A percentile compares a stretch with the other conserved stretches of the same genome.
Evolutionary conservation across 345 rosid species (phyloP).

Genomic region (Murraya paniculata): DNA sequence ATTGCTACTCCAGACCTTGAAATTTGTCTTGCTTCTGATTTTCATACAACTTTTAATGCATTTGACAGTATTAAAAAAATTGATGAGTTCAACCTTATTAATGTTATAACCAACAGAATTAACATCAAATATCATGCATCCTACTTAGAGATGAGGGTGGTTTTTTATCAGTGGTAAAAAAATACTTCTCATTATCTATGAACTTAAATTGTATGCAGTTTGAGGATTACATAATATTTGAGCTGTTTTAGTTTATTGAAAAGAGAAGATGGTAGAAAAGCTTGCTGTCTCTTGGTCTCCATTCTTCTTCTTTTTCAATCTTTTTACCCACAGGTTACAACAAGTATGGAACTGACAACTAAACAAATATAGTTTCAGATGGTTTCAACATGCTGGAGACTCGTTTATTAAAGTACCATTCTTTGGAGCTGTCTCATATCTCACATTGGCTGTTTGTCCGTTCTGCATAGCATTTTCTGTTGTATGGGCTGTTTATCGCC

Average conservation of each 20-base stretch:
- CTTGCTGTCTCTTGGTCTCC: not conserved
- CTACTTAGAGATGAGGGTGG: not conserved
- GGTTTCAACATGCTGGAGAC: slow-evolving; percentile 75
- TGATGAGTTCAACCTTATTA: not conserved
- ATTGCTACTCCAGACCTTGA: not conserved
- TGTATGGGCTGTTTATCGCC: slow-evolving; percentile 79
- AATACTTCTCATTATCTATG: not conserved
- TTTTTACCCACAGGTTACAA: not conserved
- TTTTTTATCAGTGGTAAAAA: not conserved
- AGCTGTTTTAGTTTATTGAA: not conserved
- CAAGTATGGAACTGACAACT: slow-evolving; percentile 36
- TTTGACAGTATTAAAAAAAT: not conserved
- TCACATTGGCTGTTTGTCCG: slow-evolving; percentile 85
- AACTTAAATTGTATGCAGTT: not conserved
- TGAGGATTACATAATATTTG: not conserved
- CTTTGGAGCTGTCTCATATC: slow-evolving; percentile 82
- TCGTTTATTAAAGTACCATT: slow-evolving; percentile 74
- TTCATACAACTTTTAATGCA: not conserved
- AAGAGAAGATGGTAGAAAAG: not conserved
- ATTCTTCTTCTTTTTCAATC: not conserved
- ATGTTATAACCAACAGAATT: not conserved
- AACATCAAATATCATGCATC: slow-evolving; percentile 2
- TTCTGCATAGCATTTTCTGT: slow-evolving; percentile 92
- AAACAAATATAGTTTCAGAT: slow-evolving; percentile 73
- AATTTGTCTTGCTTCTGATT: not conserved